Conservation (phyloP, 2,329 filamentous ascomycete genomes). For the Fusarium praegraminearum region DNA sequence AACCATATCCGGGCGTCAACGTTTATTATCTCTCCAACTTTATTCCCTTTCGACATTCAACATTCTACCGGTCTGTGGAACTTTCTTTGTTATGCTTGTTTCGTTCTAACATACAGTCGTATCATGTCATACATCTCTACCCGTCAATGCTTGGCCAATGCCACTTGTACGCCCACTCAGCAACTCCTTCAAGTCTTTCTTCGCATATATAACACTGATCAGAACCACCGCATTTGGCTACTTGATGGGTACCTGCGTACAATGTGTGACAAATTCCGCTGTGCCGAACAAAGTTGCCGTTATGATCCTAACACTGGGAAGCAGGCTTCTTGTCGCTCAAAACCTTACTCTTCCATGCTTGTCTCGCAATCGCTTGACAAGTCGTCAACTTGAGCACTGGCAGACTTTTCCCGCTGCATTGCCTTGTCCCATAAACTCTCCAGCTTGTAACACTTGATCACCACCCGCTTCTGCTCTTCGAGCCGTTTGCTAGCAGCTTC, state of each 20-base stretch:
- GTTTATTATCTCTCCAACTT: not conserved
- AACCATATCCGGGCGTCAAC: not conserved
- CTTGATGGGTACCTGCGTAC: conserved; percentile 26
- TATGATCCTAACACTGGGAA: not conserved
- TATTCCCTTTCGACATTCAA: not conserved
- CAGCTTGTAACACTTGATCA: conserved; percentile 34
- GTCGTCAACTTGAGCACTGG: conserved; percentile 12
- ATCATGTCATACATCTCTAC: conserved; percentile 23
- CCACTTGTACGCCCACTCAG: conserved; percentile 6
- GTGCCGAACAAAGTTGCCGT: not conserved
- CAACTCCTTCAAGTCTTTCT: not conserved
- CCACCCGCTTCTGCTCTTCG: conserved; percentile 35
- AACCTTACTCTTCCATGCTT: conserved; percentile 20
- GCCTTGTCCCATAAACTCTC: conserved; percentile 35
- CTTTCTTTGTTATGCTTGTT: conserved; percentile 10
- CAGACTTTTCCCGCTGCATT: conserved; percentile 18
- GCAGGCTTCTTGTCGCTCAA: not conserved
- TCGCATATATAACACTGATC: not conserved
- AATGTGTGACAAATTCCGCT: conserved; percentile 18
- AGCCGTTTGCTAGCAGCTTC: conserved; percentile 19
- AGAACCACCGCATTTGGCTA: not conserved
- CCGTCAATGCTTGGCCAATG: conserved; percentile 1
- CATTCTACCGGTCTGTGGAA: not conserved
- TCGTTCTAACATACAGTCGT: not conserved
- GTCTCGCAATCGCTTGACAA: conserved; percentile 34